Base-by-base conservation (phyloP, 2,329 filamentous ascomycete genomes). In the Arthroderma uncinatum region DNA sequence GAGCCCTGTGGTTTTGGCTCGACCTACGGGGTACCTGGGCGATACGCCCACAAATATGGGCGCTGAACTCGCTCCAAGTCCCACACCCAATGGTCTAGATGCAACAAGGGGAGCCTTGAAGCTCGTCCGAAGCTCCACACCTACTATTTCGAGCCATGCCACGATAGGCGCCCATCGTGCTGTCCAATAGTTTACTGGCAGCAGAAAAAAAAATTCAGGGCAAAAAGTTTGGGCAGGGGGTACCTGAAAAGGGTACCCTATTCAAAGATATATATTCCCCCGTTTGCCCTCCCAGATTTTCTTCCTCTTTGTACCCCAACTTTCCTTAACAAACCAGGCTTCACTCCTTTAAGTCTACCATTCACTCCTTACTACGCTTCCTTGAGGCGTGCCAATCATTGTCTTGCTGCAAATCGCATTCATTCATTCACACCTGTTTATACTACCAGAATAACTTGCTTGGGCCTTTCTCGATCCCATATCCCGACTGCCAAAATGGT, bases 321-420 rank as follows among this genome's bases (percentile, higher is more conserved):
- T 50, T 33, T 50, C 47, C 33, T 50, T 50, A 50, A 50, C 47
- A 50, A 16, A 50, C 47, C 47, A 50, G 47, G 33, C 47, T 60
- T 52, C 59, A 56, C 55, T 61, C 63, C 53, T 62, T 62, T 53
- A 54, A 61, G 53, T 58, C 54, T 48, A 53, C 62, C 63, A 62
- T 61, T 64, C 64, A 67, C 65, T 69, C 67, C 67, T 64, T 67
- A 65, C 65, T 64, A 67, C 28, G 59, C 57, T 59, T 59, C 58
- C 52, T 55, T n/a, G 56, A 61, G 53, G 56, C 54, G 42, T 50
- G 37, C 62, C 58, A 36, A 53, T 57, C 58, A 40, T 59, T 60
- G 48, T 56, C 53, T 59, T 60, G 56, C 58, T 50, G 36, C 58
- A 58, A 59, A 54, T 58, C 37, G 40, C 57, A 47, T 55, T 39